Evolutionary conservation across 306 rosid species (phyloP), one percentile per base, ranked within the genome.

Genomic region (Herpetospermum pedunculosum): DNA sequence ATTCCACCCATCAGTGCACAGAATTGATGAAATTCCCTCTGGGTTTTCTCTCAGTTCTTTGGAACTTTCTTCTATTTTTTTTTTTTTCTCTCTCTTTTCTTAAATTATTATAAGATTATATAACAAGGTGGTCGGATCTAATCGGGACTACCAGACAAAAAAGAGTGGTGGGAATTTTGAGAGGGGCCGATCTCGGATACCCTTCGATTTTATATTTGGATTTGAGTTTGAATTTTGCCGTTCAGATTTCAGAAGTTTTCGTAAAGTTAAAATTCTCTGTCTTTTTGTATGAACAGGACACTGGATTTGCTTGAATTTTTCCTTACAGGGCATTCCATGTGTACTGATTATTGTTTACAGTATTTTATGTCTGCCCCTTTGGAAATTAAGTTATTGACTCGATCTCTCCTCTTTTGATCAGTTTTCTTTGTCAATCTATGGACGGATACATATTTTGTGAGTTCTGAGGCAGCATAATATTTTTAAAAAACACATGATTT

Each of bases 121-220:
- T 14, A 38, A 75, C 14, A 29, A 29, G 52, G 76, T 65, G 44
- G 77, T 84, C 83, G 78, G 92, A 85, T 92, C 92, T 79, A 86
- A 77, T 81, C 79, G 58, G 55, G 40, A 78, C 89, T 79, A 85
- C 77, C 76, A 77, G 96, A 88, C 96, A 90, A 85, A 82, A 52
- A 69, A 15, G 25, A 64, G 77, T 77, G 80, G 88, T 75, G 77
- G 86, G 73, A 25, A 70, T 77, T 80, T 83, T 54, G 72, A 70
- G 44, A 63, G 75, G 55, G 76, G 79, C 67, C 49, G 64, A 74
- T 54, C 68, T 62, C 26, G 74, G 75, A 73, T 30, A 19, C 57
- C 25, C 64, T 75, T 29, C 54, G 83, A 75, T 81, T 84, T 73
- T 52, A 80, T 79, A 69, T 49, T 78, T 38, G 26, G 57, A 15